phyloP scores from a whole-genome alignment of 768 basidiomycete genomes.

The Collybia nuda region DNA sequence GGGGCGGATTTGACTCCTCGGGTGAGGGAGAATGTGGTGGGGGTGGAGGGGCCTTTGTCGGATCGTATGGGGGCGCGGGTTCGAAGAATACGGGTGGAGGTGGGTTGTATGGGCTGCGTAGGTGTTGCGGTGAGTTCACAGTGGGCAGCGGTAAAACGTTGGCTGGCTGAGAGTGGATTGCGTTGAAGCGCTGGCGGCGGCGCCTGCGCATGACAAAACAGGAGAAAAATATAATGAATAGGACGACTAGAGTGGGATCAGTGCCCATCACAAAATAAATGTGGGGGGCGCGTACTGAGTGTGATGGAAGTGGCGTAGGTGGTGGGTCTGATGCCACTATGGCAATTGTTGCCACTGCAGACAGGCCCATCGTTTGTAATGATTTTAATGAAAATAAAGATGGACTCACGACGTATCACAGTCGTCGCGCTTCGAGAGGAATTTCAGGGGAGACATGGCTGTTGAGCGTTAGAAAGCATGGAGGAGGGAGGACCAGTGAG shows the following conservation, averaged over 20 bases:
- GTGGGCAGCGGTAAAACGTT: background rate
- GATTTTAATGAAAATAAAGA: no score
- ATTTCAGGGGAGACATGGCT: background rate
- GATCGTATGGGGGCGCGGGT: conserved; percentile 14
- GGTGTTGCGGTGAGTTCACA: background rate
- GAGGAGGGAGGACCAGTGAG: background rate
- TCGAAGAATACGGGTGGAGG: conserved; percentile 8
- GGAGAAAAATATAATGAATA: conserved; percentile 2
- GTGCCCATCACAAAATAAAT: background rate
- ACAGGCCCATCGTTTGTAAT: no score
- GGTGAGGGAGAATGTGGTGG: no score
- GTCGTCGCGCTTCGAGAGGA: background rate
- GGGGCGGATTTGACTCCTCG: background rate
- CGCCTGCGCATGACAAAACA: conserved; percentile 7
- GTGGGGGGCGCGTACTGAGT: conserved; percentile 1
- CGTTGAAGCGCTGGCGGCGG: background rate
- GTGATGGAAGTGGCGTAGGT: conserved; percentile 10
- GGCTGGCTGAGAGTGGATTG: background rate
- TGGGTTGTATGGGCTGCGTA: background rate
- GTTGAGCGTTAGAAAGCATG: no score
- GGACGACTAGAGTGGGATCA: background rate
- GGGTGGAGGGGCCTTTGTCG: background rate
- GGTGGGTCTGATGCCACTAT: conserved; percentile 1
- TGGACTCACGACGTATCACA: conserved; percentile 6
- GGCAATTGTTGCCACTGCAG: conserved; percentile 6